Base-by-base conservation (phyloP, 371 early-diverging fungal species). In the Rhizopus stolonifer region DNA sequence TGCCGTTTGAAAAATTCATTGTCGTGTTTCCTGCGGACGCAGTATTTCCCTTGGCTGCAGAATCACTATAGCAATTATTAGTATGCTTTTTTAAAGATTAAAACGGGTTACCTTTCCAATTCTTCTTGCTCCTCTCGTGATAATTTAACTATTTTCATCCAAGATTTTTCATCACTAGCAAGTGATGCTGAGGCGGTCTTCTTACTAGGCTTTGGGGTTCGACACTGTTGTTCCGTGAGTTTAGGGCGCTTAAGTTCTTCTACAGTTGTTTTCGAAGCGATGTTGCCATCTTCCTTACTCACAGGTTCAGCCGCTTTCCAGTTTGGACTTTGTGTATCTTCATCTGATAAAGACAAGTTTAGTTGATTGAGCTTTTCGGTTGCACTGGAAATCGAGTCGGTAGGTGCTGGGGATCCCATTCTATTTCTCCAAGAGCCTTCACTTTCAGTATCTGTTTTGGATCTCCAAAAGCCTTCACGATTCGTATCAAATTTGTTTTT, bases 141-240 rank as follows among this genome's bases (percentile, higher is more conserved):
- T 51, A 84, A 60, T 42, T 85, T 82, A 1, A 86, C 76, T 13
- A 87, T 71, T 50, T 83, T 84, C 70, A 85, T 80, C 70, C 86
- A 83, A 9, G 85, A 78, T 55, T 85, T 83, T 39, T 82, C 82
- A 42, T 48, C 52, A 14, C 31, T 48, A 29, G 24, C 50, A 26
- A 49, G 51, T 8, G 57, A 49, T 3, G 13, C 18, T 4, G 36
- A 10, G 1, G 33, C 2, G 17, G 17, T 2, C 24, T 31, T 46
- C 18, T 45, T 48, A 38, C 23, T 25, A 36, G 18, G 14, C 38
- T 46, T 34, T 14, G 48, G 17, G 47, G 51, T 46, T 10, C 53
- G 38, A 44, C 49, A 49, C 45, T 59, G 59, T 33, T 59, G 59
- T 21, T 59, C 59, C 4, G 40, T 31, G 39, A 59, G 53, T 8